Evolutionary conservation across 768 basidiomycete species (phyloP).

Genomic region (Mycena metata): DNA sequence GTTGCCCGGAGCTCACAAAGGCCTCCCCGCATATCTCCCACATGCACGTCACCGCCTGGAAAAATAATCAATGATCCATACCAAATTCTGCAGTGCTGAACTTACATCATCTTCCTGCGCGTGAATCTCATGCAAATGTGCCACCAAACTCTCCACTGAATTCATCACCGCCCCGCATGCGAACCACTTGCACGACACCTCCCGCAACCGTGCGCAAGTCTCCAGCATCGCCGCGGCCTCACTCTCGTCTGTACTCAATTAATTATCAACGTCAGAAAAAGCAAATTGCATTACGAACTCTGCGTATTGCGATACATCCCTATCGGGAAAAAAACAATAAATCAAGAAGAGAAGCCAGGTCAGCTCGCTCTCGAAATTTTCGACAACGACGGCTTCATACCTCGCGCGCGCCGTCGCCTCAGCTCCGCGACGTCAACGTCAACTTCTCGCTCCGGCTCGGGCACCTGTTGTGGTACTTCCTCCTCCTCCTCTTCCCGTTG

Average conservation of each 20-base stretch:
- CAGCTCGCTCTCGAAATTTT: slow-evolving; percentile 14
- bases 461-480: background rate
- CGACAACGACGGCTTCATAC: slow-evolving; percentile 25
- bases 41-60: slow-evolving; percentile 50
- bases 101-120: slow-evolving; percentile 44
- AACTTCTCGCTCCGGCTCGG: slow-evolving; percentile 10
- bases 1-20: slow-evolving; percentile 51
- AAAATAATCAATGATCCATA: background rate
- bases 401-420: slow-evolving; percentile 33
- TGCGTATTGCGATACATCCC: slow-evolving; percentile 39
- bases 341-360: background rate
- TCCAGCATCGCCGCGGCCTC: slow-evolving; percentile 62
- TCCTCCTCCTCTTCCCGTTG: slow-evolving; percentile 1
- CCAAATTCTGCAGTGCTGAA: background rate
- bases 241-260: slow-evolving; percentile 53
- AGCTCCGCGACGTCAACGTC: slow-evolving; percentile 21
- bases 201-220: slow-evolving; percentile 62
- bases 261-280: slow-evolving; percentile 20
- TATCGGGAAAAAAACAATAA: slow-evolving; percentile 3
- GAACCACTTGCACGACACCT: slow-evolving; percentile 70
- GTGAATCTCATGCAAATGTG: slow-evolving; percentile 61
- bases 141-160: slow-evolving; percentile 61
- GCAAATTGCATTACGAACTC: slow-evolving; percentile 36
- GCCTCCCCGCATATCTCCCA: slow-evolving; percentile 71
- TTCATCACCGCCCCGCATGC: slow-evolving; percentile 69